A percentile compares a stretch with the other conserved stretches of the same genome.
These are phyloP conservation scores for Trametes hirsuta DNA, from an alignment of 1,284 basidiomycete genomes.

Conservation along the genomic window DNA sequence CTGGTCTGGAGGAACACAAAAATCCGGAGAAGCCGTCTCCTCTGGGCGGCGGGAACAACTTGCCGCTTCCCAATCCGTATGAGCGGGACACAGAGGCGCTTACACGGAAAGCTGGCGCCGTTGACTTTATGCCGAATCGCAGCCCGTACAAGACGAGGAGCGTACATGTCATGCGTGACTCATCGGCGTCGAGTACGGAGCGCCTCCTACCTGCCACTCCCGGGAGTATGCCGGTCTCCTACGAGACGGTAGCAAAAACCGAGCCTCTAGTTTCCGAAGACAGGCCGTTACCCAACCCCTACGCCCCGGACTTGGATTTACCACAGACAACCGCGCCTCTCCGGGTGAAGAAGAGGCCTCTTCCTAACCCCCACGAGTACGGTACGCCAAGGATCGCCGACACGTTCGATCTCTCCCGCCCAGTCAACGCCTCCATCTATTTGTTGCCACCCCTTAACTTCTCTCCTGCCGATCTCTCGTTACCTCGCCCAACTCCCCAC, in stretches of 20 bases:
- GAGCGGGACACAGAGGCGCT: neutral
- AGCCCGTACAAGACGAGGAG: neutral
- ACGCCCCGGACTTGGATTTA: neutral
- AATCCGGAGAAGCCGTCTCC: neutral
- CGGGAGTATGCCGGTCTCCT: neutral
- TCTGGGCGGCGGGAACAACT: neutral
- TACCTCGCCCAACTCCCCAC: too few species aligned
- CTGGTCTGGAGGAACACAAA: conserved; percentile 18
- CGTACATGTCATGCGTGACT: neutral
- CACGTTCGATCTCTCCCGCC: conserved; percentile 6
- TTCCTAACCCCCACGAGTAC: conserved; percentile 5
- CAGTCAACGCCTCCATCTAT: neutral
- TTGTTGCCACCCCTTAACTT: conserved; percentile 5
- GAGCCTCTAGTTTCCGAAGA: conserved; percentile 1
- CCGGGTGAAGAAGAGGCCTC: neutral
- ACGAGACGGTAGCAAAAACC: neutral
- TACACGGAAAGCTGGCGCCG: neutral
- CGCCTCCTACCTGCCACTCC: neutral
- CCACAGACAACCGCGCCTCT: neutral
- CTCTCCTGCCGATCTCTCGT: conserved; percentile 2
- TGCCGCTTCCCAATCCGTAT: conserved; percentile 1
- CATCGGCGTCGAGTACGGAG: neutral
- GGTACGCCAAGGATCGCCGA: neutral
- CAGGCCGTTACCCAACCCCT: conserved; percentile 13
- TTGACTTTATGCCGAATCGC: conserved; percentile 7